A percentile compares a stretch with the other conserved stretches of the same genome.
Evolutionary conservation across 148 eudicot species (phyloP).

Genomic region (Camellia granthamiana): DNA sequence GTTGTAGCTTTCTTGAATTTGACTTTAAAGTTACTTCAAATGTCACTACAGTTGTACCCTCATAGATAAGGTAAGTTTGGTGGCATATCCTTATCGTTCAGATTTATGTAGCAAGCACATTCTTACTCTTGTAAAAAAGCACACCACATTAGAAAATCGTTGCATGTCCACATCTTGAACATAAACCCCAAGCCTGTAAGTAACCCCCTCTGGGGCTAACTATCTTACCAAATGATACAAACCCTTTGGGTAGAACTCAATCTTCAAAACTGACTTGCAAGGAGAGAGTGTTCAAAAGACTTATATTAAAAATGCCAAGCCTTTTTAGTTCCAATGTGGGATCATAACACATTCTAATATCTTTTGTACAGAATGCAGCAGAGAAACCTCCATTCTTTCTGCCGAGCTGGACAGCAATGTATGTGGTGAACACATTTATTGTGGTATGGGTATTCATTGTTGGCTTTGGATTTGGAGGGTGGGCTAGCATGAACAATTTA

Average conservation of each 20-base stretch:
- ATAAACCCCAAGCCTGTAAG: too few species aligned
- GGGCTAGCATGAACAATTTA: constrained; percentile 64
- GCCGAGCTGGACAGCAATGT: constrained; percentile 53
- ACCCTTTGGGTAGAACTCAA: too few species aligned
- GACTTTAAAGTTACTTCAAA: too few species aligned
- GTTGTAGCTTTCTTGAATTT: too few species aligned
- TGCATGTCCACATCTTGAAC: background rate
- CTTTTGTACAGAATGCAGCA: constrained; percentile 53
- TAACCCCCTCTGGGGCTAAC: background rate
- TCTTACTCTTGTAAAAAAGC: background rate
- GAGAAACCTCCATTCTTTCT: constrained; percentile 59
- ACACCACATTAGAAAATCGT: too few species aligned
- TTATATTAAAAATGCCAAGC: too few species aligned
- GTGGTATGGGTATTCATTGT: constrained; percentile 56
- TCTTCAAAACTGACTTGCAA: too few species aligned
- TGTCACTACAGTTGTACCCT: too few species aligned
- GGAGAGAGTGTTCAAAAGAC: too few species aligned
- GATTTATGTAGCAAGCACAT: background rate
- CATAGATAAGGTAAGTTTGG: constrained; percentile 2
- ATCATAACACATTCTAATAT: too few species aligned
- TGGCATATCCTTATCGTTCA: constrained; percentile 14
- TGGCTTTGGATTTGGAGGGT: constrained; percentile 68
- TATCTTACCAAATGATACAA: background rate
- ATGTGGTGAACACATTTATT: constrained; percentile 42
- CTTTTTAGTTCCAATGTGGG: too few species aligned